Conservation (phyloP, 75 land plant species). For the Pseudotsuga menziesii region DNA sequence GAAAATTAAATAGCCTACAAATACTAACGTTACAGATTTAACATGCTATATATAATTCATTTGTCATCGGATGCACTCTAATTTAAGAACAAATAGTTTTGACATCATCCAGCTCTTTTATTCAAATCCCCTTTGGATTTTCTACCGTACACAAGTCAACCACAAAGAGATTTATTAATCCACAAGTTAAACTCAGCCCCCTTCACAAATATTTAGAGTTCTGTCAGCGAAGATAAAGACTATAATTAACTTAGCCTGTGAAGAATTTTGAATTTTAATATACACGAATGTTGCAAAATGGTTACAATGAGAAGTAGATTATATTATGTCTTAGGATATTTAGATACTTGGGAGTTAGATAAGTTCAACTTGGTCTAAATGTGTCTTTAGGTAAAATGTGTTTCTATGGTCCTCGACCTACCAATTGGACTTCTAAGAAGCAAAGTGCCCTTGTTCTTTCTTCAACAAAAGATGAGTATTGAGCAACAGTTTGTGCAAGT, state of each 20-base stretch:
- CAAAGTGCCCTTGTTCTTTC: too few species aligned
- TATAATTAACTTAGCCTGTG: background rate
- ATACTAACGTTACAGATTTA: background rate
- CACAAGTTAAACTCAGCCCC: background rate
- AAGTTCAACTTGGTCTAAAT: background rate
- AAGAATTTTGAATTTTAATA: background rate
- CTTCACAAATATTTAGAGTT: background rate
- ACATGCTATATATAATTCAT: background rate
- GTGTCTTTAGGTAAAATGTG: background rate
- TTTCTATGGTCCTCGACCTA: too few species aligned
- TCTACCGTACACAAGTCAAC: background rate
- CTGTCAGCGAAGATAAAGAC: background rate
- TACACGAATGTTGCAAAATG: background rate
- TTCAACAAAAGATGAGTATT: too few species aligned
- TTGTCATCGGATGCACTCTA: background rate
- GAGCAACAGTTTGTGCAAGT: too few species aligned
- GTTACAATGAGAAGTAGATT: background rate
- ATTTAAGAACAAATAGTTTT: background rate
- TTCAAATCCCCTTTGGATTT: background rate
- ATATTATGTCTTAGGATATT: background rate
- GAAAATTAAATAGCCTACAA: background rate
- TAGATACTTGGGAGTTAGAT: background rate
- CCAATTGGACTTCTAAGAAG: too few species aligned
- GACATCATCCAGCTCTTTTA: background rate
- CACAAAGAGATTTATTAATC: too few species aligned